phyloP scores from a whole-genome alignment of 768 basidiomycete genomes.

The Lactarius sanguifluus region DNA sequence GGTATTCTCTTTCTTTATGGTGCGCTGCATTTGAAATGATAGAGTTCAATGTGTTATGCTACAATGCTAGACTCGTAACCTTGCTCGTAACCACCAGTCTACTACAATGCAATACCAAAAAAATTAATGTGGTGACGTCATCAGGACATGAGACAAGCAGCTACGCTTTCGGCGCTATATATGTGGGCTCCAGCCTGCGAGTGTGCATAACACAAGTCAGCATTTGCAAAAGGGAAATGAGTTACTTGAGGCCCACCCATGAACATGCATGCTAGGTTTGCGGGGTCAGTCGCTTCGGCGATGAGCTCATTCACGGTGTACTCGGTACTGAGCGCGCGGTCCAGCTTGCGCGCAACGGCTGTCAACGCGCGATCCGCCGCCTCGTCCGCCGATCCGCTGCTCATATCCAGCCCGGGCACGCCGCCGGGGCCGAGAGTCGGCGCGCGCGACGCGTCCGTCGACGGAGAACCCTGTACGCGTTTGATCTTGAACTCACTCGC shows the following conservation, averaged over 20 bases:
- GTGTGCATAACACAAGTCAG: conserved; percentile 11
- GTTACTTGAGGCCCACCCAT: conserved; percentile 48
- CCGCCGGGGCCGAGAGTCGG: conserved; percentile 37
- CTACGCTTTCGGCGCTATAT: conserved; percentile 21
- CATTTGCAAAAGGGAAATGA: background rate
- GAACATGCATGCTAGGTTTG: conserved; percentile 79
- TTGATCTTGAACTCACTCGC: conserved; percentile 74
- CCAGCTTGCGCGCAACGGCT: conserved; percentile 78
- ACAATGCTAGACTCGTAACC: background rate
- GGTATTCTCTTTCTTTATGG: conserved; percentile 1
- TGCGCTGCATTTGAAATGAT: background rate
- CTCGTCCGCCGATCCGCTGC: conserved; percentile 70
- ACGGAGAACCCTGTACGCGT: conserved; percentile 50
- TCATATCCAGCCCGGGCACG: conserved; percentile 57
- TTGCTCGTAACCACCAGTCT: too few species aligned
- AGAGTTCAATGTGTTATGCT: background rate
- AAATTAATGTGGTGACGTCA: background rate
- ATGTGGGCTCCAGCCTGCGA: conserved; percentile 47
- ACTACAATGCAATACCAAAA: background rate
- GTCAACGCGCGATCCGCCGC: conserved; percentile 87
- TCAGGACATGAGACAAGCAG: background rate
- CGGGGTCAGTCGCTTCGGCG: conserved; percentile 76
- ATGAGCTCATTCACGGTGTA: conserved; percentile 93
- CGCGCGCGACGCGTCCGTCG: conserved; percentile 30
- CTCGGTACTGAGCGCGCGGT: conserved; percentile 83